Conservation (phyloP, 345 rosid genomes). For the Noccaea caerulescens region DNA sequence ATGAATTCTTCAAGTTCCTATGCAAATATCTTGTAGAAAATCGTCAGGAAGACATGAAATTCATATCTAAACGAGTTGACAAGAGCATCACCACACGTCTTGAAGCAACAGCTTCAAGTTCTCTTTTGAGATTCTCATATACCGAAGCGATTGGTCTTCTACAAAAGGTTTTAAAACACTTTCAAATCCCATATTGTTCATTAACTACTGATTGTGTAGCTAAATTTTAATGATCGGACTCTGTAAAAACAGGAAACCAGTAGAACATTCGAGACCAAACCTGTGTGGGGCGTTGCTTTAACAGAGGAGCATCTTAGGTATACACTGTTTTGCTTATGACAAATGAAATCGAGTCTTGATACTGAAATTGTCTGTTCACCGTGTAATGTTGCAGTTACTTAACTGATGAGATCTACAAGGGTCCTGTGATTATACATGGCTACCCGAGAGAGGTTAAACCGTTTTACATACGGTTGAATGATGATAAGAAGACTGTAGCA, state of each 20-base stretch:
- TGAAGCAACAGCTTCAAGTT: constrained; percentile 48
- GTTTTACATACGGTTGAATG: constrained; percentile 67
- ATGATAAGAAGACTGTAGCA: constrained; percentile 79
- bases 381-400: constrained; percentile 56
- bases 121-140: constrained; percentile 63
- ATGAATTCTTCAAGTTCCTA: constrained; percentile 68
- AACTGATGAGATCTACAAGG: constrained; percentile 69
- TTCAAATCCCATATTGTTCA: neutral
- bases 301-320: constrained; percentile 85
- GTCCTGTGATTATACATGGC: constrained; percentile 63
- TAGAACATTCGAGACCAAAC: constrained; percentile 57
- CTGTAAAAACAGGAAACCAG: constrained; percentile 50
- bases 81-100: constrained; percentile 56
- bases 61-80: constrained; percentile 66
- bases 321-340: constrained; percentile 11
- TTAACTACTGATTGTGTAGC: neutral
- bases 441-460: constrained; percentile 70
- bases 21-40: constrained; percentile 75
- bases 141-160: constrained; percentile 60
- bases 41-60: constrained; percentile 66
- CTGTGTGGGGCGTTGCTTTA: constrained; percentile 67
- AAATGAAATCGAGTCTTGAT: neutral
- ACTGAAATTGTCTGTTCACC: constrained; percentile 15
- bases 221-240: constrained; percentile 15
- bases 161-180: constrained; percentile 52